These are phyloP conservation scores for Solanum corneliomulleri DNA, from an alignment of 257 asterid genomes.

Conservation along the genomic window DNA sequence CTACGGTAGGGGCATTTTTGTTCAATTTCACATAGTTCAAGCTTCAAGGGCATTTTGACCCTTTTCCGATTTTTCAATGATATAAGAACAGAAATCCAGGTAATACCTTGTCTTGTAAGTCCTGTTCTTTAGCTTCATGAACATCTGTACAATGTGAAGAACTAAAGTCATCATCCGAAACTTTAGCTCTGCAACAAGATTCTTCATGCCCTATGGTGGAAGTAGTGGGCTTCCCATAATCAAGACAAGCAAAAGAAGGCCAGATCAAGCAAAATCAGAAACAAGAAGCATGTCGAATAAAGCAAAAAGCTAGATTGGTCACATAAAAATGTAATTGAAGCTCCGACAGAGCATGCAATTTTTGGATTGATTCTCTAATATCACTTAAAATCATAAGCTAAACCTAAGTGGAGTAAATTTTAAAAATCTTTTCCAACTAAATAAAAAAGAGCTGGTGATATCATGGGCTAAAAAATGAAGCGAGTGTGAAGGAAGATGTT, in stretches of 20 bases:
- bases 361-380: not conserved
- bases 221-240: constrained; percentile 2
- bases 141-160: constrained; percentile 9
- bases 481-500: not conserved
- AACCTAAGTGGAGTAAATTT: not conserved
- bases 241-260: not conserved
- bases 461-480: not conserved
- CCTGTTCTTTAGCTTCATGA: not conserved
- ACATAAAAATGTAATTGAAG: not conserved
- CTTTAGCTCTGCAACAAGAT: constrained; percentile 6
- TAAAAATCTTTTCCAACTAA: not conserved
- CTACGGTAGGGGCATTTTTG: not conserved
- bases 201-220: constrained; percentile 4
- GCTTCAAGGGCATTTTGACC: not conserved
- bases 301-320: not conserved
- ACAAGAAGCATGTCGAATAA: not conserved
- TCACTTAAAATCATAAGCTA: not conserved
- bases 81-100: not conserved
- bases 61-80: not conserved
- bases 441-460: not conserved
- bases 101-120: constrained; percentile 1
- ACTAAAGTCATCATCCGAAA: not conserved
- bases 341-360: not conserved
- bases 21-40: not conserved
- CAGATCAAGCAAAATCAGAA: not conserved